Evolutionary conservation across 2,329 filamentous ascomycete genomes (phyloP), one percentile per base, ranked within the genome.

Genomic region (Lecanicillium sp.): DNA sequence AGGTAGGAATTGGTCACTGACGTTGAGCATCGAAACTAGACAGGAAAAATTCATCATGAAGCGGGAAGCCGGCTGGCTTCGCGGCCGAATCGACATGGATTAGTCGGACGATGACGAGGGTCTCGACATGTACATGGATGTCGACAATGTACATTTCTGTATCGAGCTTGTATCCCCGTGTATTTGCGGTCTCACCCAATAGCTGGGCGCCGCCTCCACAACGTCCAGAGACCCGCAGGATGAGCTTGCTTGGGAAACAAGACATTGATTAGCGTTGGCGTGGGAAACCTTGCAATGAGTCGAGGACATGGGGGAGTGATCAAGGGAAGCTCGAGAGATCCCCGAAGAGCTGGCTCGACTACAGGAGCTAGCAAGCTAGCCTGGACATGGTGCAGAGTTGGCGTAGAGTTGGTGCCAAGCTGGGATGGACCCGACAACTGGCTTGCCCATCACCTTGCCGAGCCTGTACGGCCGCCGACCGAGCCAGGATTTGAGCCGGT

Each of bases 81-180:
- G 21, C 10, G 17, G 17, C n/a, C n/a, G n/a, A n/a, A n/a, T n/a
- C n/a, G n/a, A 21, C 39, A 26, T 27, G 30, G 23, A 26, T 35
- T 26, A 35, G 26, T 21, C 12, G 17, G 14, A 15, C 24, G 24
- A 29, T 17, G 24, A 23, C 19, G 19, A 32, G 27, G 29, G 40
- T 12, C 20, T 43, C 7, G 6, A n/a, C n/a, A n/a, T n/a, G n/a
- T n/a, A n/a, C n/a, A n/a, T n/a, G n/a, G n/a, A n/a, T n/a, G 12
- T 32, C 4, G 29, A 14, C 5, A 5, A 20, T 15, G 27, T 23
- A 19, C 29, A 33, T n/a, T 9, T 19, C 29, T 33, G 40, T 43
- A 43, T 33, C 24, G 4, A n/a, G 5, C 30, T 29, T 44, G 42
- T 44, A 37, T 33, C 32, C 37, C 32, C 29, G 15, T 27, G 42